Conservation (phyloP, 345 rosid species). For the Camelina neglecta region DNA sequence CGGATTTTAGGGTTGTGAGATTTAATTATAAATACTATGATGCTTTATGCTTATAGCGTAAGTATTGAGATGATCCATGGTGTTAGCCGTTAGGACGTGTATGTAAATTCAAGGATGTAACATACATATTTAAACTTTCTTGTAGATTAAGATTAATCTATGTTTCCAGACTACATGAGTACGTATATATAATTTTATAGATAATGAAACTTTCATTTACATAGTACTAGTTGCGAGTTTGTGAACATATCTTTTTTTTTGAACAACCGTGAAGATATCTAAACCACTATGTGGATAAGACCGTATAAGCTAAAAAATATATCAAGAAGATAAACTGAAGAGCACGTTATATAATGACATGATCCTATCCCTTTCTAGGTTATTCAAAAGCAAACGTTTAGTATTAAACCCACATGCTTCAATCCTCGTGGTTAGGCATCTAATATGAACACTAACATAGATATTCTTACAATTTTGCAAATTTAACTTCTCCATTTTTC, state of each 20-base stretch:
- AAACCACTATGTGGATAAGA: slow-evolving; percentile 30
- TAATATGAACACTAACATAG: slow-evolving; percentile 25
- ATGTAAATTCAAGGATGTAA: not conserved
- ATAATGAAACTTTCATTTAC: too few relatives aligned
- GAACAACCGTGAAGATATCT: too few relatives aligned
- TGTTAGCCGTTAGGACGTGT: not conserved
- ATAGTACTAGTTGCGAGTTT: not conserved
- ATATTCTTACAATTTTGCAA: not conserved
- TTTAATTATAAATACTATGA: too few relatives aligned
- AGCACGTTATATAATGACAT: slow-evolving; percentile 39
- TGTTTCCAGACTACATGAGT: slow-evolving; percentile 4
- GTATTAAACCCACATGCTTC: slow-evolving; percentile 43
- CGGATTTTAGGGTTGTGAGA: too few relatives aligned
- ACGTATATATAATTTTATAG: too few relatives aligned
- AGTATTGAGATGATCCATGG: too few relatives aligned
- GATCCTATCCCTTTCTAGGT: slow-evolving; percentile 42
- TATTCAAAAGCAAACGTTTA: slow-evolving; percentile 41
- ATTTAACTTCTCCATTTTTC: not conserved
- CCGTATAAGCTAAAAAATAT: slow-evolving; percentile 14
- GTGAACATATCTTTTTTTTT: not conserved
- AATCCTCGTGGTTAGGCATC: slow-evolving; percentile 44
- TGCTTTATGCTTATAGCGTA: too few relatives aligned
- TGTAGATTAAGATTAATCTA: not conserved
- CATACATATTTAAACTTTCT: slow-evolving; percentile 1
- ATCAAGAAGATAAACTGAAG: slow-evolving; percentile 29